phyloP scores from a whole-genome alignment of 257 asterid species.

The Solanum gandarillasii region DNA sequence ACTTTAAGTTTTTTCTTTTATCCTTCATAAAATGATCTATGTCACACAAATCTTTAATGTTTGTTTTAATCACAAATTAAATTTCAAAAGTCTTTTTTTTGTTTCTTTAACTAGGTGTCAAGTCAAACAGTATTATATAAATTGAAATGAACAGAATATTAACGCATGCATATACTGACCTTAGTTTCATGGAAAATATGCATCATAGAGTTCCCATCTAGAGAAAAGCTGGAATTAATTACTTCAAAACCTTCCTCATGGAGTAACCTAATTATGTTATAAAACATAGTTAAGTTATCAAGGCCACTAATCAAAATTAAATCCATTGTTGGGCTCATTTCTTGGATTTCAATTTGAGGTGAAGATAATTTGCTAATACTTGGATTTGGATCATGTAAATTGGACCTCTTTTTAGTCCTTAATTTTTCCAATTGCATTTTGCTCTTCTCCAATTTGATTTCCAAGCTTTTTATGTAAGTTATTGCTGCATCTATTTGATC shows the following conservation, averaged over 20 bases:
- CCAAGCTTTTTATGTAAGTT: constrained; percentile 17
- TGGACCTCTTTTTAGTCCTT: neutral
- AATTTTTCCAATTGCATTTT: constrained; percentile 21
- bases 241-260: constrained; percentile 25
- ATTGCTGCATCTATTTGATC: constrained; percentile 41
- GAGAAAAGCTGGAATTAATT: constrained; percentile 26
- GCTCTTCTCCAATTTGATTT: constrained; percentile 20
- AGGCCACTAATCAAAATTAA: constrained; percentile 23
- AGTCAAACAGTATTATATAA: neutral
- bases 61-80: neutral
- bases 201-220: constrained; percentile 24
- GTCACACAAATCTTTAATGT: neutral
- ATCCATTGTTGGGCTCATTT: constrained; percentile 28
- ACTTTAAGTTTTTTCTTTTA: neutral
- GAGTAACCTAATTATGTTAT: constrained; percentile 13
- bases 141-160: neutral
- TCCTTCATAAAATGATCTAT: neutral
- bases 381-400: neutral
- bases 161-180: constrained; percentile 1
- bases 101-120: neutral
- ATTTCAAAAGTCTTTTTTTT: neutral
- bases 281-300: constrained; percentile 14
- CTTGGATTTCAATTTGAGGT: constrained; percentile 29
- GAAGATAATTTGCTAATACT: neutral
- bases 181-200: constrained; percentile 21